These are phyloP conservation scores for Geum urbanum DNA, from an alignment of 306 rosid genomes.

Conservation along the genomic window DNA sequence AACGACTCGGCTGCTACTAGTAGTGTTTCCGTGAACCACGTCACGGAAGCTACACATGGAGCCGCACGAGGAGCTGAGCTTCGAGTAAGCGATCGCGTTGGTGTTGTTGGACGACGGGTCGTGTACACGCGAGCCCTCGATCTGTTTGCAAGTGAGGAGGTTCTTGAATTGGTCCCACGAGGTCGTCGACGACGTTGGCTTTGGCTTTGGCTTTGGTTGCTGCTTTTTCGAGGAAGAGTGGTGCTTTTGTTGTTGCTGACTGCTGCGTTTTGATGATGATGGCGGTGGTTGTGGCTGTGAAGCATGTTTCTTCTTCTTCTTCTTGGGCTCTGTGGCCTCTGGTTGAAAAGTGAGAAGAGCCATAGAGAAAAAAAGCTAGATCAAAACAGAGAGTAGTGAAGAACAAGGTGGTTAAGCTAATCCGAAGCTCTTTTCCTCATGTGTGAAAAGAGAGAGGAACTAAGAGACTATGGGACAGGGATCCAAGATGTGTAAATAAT, in stretches of 20 bases:
- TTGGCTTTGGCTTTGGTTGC: background rate
- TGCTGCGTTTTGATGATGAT: constrained; percentile 29
- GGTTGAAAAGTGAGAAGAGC: constrained; percentile 55
- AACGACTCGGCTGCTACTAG: constrained; percentile 40
- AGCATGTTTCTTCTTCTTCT: constrained; percentile 1
- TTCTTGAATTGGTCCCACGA: constrained; percentile 96
- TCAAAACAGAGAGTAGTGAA: constrained; percentile 4
- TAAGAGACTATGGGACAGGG: constrained; percentile 12
- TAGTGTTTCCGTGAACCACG: constrained; percentile 75
- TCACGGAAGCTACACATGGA: constrained; percentile 91
- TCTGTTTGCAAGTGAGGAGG: constrained; percentile 77
- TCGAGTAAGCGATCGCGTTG: constrained; percentile 41
- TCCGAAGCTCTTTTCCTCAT: background rate
- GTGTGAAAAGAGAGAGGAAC: background rate
- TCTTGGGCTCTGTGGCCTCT: constrained; percentile 41
- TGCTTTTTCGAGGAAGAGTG: constrained; percentile 19
- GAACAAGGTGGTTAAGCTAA: background rate
- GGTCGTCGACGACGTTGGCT: constrained; percentile 17
- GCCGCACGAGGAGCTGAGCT: constrained; percentile 80
- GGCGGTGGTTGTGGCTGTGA: background rate
- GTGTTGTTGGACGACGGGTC: constrained; percentile 47
- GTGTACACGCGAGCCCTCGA: constrained; percentile 70
- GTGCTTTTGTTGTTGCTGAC: constrained; percentile 9
- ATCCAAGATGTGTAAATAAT: constrained; percentile 26
- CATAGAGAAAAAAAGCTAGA: constrained; percentile 34